Base-by-base conservation (phyloP, 2,329 filamentous ascomycete species). In the Apiospora sp. region DNA sequence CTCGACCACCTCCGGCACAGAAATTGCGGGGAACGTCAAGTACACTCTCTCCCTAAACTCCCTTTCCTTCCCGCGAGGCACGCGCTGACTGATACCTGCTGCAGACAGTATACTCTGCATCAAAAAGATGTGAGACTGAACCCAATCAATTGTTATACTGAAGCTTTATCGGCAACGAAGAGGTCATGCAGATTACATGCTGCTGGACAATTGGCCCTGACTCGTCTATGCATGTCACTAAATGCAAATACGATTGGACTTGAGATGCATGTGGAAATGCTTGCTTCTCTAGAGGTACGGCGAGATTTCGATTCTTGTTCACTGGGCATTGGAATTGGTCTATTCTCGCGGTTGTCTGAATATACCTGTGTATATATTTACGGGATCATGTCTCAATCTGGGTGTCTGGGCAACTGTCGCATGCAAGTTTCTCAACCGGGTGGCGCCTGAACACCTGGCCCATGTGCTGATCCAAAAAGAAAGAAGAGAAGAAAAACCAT, bases 361-460 rank as follows among this genome's bases (percentile, higher is more conserved):
- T 4, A 51, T 14, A 14, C 10, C 37, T 41, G 7, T 41, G 10
- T 41, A 10, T 41, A 41, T 41, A 37, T 37, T 37, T 30, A 30
- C 27, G 27, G 27, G 2, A 30, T 37, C 37, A 41, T 41, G 37
- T 37, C 37, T 37, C 37, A 37, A 37, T 37, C 4, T 8, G 37
- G 37, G n/a, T 37, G 37, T 41, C 37, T 41, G n/a, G 46, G 19
- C 3, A 51, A 51, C 12, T 4, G 22, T 51, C 10, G 24, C n/a
- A 24, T 75, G 51, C 30, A 71, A 72, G 71, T 67, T 71, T 54
- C 49, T 12, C n/a, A 30, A 27, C 49, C 13, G 12, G 49, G 49
- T 51, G 8, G 51, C 75, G 75, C 73, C 73, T 41, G 68, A 71
- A 51, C 41, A 74, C 70, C 74, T 74, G 72, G 69, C 69, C 69